Evolutionary conservation across 192 early-diverging fungal genomes (phyloP).

Genomic region (Rhizophagus clarus): DNA sequence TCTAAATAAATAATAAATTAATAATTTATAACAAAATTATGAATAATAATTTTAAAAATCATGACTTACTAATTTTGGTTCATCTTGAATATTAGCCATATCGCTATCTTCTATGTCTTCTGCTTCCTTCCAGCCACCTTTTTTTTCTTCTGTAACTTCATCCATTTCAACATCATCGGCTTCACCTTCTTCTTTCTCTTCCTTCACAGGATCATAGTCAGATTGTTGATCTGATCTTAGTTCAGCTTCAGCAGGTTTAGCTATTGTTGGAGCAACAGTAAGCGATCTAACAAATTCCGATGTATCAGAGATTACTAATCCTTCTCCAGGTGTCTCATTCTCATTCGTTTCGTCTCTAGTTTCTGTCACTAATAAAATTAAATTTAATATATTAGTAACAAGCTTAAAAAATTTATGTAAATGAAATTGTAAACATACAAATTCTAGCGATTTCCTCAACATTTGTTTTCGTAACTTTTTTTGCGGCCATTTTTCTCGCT

Average conservation of each 20-base stretch:
- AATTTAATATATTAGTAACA: not conserved
- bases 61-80: conserved; percentile 33
- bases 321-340: conserved; percentile 39
- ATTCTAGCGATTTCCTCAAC: conserved; percentile 67
- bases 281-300: conserved; percentile 85
- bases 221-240: conserved; percentile 5
- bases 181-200: conserved; percentile 27
- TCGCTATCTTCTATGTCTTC: conserved; percentile 33
- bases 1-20: conserved; percentile 12
- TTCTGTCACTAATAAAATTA: conserved; percentile 37
- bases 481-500: conserved; percentile 63
- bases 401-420: not conserved
- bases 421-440: conserved; percentile 36
- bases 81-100: conserved; percentile 21
- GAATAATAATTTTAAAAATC: not conserved
- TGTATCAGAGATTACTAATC: conserved; percentile 81
- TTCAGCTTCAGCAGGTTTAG: conserved; percentile 28
- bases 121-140: conserved; percentile 34
- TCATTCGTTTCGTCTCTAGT: conserved; percentile 40
- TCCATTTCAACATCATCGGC: conserved; percentile 39
- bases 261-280: conserved; percentile 39
- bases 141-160: conserved; percentile 14
- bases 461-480: conserved; percentile 52
- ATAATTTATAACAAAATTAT: not conserved
- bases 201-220: conserved; percentile 35